Conservation (phyloP, 441 rosid species). For the Populus hybrid region DNA sequence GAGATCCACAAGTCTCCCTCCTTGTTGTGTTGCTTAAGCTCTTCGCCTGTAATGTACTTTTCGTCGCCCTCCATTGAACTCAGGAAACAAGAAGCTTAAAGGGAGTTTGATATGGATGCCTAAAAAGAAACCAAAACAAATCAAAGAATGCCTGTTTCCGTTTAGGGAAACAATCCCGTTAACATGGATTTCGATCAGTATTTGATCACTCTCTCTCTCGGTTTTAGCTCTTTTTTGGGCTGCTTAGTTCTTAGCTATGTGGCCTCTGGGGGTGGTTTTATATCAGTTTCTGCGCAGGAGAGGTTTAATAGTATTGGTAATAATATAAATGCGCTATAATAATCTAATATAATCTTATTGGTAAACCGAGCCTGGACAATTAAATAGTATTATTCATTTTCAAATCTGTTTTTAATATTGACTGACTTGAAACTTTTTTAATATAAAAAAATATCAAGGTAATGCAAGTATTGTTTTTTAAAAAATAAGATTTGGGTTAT, state of each 20-base stretch:
- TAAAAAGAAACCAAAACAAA: background rate
- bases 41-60: constrained; percentile 61
- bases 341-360: too few relatives aligned
- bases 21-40: constrained; percentile 56
- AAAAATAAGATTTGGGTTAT: too few relatives aligned
- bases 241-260: background rate
- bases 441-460: too few relatives aligned
- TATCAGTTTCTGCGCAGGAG: background rate
- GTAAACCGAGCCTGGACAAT: too few relatives aligned
- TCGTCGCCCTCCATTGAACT: constrained; percentile 37
- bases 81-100: background rate
- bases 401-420: too few relatives aligned
- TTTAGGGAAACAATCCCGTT: background rate
- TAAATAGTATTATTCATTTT: too few relatives aligned
- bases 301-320: too few relatives aligned
- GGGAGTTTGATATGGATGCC: background rate
- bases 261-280: background rate
- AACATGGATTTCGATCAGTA: constrained; percentile 4
- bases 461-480: too few relatives aligned
- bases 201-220: too few relatives aligned
- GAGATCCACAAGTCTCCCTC: constrained; percentile 88
- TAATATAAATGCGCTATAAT: too few relatives aligned
- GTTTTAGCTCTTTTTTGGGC: background rate
- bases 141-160: background rate
- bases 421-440: too few relatives aligned